Percentiles rank a stretch among this genome's conserved stretches.
phyloP scores from a whole-genome alignment of 139 green algal species.

The Chara braunii region DNA sequence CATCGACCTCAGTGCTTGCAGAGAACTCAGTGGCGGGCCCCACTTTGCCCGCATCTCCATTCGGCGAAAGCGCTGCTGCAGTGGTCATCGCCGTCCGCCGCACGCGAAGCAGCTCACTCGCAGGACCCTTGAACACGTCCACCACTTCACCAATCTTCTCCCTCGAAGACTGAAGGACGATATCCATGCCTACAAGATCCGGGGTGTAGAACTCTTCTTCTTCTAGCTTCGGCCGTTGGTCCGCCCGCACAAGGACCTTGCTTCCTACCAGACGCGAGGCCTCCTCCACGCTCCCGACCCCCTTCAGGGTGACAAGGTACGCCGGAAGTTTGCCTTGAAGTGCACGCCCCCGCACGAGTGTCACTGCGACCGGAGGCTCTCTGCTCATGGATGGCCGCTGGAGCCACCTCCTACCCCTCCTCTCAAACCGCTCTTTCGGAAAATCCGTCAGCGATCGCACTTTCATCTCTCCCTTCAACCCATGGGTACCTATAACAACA shows the following conservation, averaged over 20 bases:
- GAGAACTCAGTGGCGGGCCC: too few species aligned
- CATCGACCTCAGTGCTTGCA: too few species aligned
- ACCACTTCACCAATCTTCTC: slow-evolving; percentile 20
- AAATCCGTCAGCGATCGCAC: slow-evolving; percentile 30
- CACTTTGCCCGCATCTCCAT: too few species aligned
- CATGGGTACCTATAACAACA: slow-evolving; percentile 20
- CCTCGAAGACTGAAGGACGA: slow-evolving; percentile 6
- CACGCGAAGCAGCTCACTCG: slow-evolving; percentile 17
- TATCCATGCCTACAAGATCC: slow-evolving; percentile 22
- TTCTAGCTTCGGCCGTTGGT: slow-evolving; percentile 12
- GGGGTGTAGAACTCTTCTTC: slow-evolving; percentile 31
- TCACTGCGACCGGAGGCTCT: neutral
- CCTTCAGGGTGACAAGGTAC: slow-evolving; percentile 17
- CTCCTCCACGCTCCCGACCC: slow-evolving; percentile 7
- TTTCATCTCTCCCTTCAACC: slow-evolving; percentile 18
- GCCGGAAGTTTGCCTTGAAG: neutral
- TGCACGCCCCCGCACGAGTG: neutral
- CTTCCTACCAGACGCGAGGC: slow-evolving; percentile 1
- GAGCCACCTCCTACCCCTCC: slow-evolving; percentile 5
- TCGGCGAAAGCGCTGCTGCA: too few species aligned
- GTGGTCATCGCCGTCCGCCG: neutral
- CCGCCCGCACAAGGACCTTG: neutral
- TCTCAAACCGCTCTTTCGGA: slow-evolving; percentile 23
- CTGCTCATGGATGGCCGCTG: neutral
- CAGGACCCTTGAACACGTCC: slow-evolving; percentile 13